These are phyloP conservation scores for Themeda triandra DNA, from an alignment of 176 grass and related monocot genomes.

Conservation along the genomic window DNA sequence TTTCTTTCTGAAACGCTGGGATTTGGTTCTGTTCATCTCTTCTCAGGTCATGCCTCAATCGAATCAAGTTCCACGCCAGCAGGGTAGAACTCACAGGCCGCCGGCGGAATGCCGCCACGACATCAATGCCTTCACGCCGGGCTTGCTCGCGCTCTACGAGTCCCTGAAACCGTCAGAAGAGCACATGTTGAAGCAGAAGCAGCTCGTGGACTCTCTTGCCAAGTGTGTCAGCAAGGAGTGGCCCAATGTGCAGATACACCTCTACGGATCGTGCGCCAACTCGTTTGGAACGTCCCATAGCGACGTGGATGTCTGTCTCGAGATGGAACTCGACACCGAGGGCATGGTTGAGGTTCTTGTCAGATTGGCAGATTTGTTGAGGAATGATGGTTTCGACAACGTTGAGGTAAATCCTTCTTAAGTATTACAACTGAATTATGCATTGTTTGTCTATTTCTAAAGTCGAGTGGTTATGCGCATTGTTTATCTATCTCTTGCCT, in stretches of 20 bases:
- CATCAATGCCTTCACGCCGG: conserved; percentile 22
- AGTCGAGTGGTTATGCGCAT: background rate
- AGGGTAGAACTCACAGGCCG: background rate
- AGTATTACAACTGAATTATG: background rate
- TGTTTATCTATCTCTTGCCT: too few relatives aligned
- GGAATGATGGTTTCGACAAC: conserved; percentile 19
- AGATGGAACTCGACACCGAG: conserved; percentile 10
- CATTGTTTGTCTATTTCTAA: background rate
- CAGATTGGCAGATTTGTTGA: conserved; percentile 39
- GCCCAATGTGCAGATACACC: conserved; percentile 48
- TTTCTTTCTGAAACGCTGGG: background rate
- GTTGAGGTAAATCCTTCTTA: conserved; percentile 48
- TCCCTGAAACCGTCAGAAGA: conserved; percentile 43
- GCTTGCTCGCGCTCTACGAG: conserved; percentile 40
- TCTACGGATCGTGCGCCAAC: conserved; percentile 69
- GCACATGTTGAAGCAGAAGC: conserved; percentile 40
- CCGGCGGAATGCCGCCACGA: conserved; percentile 36
- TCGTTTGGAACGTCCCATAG: conserved; percentile 49
- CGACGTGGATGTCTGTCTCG: conserved; percentile 57
- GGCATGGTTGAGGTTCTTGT: conserved; percentile 24
- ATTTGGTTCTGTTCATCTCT: background rate
- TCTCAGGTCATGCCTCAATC: background rate
- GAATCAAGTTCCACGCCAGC: background rate
- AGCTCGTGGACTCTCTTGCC: conserved; percentile 29
- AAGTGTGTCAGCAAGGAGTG: conserved; percentile 46